Evolutionary conservation across 1,284 basidiomycete genomes (phyloP).

Genomic region (Inonotus hispidus): DNA sequence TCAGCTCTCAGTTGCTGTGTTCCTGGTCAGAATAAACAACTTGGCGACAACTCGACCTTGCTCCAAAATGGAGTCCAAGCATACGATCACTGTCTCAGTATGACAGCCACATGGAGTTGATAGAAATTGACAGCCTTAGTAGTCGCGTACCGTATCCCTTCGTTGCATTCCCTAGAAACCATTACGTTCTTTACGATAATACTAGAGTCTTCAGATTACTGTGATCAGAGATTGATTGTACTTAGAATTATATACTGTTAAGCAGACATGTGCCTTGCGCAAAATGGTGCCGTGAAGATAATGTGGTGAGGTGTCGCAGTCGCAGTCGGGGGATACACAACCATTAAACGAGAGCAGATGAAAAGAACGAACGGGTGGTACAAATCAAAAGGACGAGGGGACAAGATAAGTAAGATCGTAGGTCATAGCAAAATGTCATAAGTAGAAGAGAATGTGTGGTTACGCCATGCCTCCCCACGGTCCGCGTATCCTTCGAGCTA

Average conservation of each 20-base stretch:
- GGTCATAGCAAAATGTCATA: background rate
- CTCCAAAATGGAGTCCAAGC: conserved; percentile 5
- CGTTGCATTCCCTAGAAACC: background rate
- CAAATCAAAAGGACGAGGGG: background rate
- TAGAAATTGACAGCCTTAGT: background rate
- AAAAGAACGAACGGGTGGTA: background rate
- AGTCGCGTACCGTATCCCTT: background rate
- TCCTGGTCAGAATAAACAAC: background rate
- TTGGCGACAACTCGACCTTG: conserved; percentile 6
- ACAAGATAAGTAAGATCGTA: background rate
- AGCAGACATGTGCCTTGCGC: background rate
- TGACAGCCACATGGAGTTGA: conserved; percentile 2
- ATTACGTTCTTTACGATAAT: background rate
- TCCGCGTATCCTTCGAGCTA: conserved; percentile 91
- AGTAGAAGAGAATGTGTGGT: conserved; percentile 6
- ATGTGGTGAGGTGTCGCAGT: conserved; percentile 3
- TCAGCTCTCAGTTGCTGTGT: background rate
- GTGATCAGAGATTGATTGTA: too few species aligned
- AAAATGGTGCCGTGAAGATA: conserved; percentile 2
- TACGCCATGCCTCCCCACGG: conserved; percentile 51
- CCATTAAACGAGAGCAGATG: background rate
- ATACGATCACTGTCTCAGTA: conserved; percentile 12
- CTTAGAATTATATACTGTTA: background rate
- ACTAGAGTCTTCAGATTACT: background rate
- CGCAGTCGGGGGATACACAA: conserved; percentile 6